A percentile compares a stretch with the other conserved stretches of the same genome.
phyloP scores from a whole-genome alignment of 306 rosid species.

The Macrotyloma uniflorum region DNA sequence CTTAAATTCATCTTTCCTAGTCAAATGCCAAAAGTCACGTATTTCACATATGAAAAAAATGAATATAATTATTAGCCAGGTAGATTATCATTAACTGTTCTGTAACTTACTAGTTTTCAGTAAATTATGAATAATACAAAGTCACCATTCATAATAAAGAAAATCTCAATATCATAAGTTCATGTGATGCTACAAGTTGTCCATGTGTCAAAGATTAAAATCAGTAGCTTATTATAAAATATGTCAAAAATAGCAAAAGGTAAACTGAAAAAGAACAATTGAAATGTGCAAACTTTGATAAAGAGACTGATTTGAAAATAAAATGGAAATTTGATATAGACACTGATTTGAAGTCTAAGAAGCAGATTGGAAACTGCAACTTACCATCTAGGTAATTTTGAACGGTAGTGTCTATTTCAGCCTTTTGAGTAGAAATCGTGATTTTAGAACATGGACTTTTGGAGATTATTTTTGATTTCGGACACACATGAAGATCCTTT shows the following conservation, averaged over 20 bases:
- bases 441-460: slow-evolving; percentile 66
- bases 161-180: slow-evolving; percentile 2
- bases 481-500: slow-evolving; percentile 74
- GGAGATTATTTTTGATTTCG: slow-evolving; percentile 72
- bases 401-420: slow-evolving; percentile 55
- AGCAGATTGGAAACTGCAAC: slow-evolving; percentile 32
- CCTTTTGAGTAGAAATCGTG: slow-evolving; percentile 52
- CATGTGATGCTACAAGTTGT: neutral
- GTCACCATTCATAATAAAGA: slow-evolving; percentile 3
- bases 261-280: slow-evolving; percentile 3
- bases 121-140: neutral
- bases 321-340: neutral
- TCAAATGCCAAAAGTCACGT: slow-evolving; percentile 11
- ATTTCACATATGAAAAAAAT: slow-evolving; percentile 6
- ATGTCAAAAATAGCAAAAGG: slow-evolving; percentile 21
- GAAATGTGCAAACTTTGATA: slow-evolving; percentile 7
- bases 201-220: slow-evolving; percentile 8
- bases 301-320: neutral
- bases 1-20: slow-evolving; percentile 7
- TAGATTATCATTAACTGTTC: neutral
- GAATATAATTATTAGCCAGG: slow-evolving; percentile 20
- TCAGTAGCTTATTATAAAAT: neutral
- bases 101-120: slow-evolving; percentile 2
- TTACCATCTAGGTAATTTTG: slow-evolving; percentile 66
- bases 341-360: slow-evolving; percentile 18